Conservation (phyloP, 139 green algal genomes). For the Trebouxia sp. region DNA sequence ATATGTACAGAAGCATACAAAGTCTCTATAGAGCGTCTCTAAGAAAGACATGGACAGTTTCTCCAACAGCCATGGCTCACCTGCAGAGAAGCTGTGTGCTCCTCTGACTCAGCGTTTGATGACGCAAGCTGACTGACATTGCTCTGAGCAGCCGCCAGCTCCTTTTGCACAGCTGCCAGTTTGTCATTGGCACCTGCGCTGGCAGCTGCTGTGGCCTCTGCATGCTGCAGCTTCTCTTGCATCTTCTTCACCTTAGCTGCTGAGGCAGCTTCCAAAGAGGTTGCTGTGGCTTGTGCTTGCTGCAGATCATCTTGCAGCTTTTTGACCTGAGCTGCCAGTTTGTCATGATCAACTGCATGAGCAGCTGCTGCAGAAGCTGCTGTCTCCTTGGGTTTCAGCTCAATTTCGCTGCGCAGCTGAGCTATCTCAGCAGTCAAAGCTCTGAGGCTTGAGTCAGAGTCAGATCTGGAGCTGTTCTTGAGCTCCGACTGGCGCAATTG, state of each 20-base stretch:
- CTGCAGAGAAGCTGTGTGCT: constrained; percentile 2
- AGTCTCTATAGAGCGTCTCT: no score
- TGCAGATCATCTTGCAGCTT: no score
- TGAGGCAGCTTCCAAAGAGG: background rate
- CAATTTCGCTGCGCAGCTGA: constrained; percentile 9
- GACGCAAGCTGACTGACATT: background rate
- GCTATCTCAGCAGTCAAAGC: background rate
- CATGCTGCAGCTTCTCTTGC: constrained; percentile 14
- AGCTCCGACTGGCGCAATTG: background rate
- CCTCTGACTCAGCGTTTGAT: background rate
- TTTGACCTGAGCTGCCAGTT: no score
- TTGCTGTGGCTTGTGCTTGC: no score
- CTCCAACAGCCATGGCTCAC: no score
- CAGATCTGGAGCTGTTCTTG: background rate
- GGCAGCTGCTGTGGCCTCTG: background rate
- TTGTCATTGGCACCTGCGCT: background rate
- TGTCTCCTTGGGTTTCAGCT: background rate
- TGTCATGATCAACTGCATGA: no score
- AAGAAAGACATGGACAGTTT: no score
- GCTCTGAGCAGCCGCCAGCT: background rate
- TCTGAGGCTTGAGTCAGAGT: constrained; percentile 4
- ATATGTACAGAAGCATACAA: no score
- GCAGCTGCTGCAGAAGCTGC: background rate
- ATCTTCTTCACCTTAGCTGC: background rate
- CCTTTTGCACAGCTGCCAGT: background rate